These are phyloP conservation scores for Ganoderma lucidum DNA, from an alignment of 1,284 basidiomycete genomes.

Conservation along the genomic window DNA sequence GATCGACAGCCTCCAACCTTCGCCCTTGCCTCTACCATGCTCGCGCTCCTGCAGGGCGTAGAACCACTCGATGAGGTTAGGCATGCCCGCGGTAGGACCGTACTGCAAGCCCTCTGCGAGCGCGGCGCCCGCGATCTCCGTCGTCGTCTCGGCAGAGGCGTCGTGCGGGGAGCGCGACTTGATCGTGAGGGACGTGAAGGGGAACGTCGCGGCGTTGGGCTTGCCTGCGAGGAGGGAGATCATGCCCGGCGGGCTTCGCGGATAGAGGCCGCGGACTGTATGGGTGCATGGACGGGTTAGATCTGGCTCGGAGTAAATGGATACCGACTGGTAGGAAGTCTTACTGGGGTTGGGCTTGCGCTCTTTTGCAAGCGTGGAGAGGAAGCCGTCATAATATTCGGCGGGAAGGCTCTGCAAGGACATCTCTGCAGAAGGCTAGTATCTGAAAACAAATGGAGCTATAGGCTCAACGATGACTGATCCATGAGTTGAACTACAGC, in stretches of 20 bases:
- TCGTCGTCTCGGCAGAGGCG: conserved; percentile 50
- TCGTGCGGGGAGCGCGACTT: conserved; percentile 55
- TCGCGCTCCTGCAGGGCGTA: conserved; percentile 69
- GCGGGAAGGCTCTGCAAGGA: conserved; percentile 51
- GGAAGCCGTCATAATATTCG: conserved; percentile 60
- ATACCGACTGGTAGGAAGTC: conserved; percentile 28
- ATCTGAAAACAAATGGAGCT: not conserved
- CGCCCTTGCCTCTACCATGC: conserved; percentile 65
- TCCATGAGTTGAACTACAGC: not conserved
- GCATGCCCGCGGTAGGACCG: conserved; percentile 77
- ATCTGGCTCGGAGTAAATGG: not conserved
- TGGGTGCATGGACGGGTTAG: not conserved
- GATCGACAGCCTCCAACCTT: conserved; percentile 78
- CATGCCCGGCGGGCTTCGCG: conserved; percentile 77
- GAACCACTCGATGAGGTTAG: conserved; percentile 71
- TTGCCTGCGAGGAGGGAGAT: conserved; percentile 90
- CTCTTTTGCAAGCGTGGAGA: conserved; percentile 65
- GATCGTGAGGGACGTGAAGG: conserved; percentile 81
- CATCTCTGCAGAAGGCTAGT: not conserved
- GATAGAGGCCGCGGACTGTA: conserved; percentile 65
- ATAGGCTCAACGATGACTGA: not conserved
- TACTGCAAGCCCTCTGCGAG: conserved; percentile 81
- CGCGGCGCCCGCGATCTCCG: conserved; percentile 63
- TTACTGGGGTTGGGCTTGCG: conserved; percentile 68
- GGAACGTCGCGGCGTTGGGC: conserved; percentile 92